Conservation (phyloP, 2,329 filamentous ascomycete species). For the Blastomyces parvus region DNA sequence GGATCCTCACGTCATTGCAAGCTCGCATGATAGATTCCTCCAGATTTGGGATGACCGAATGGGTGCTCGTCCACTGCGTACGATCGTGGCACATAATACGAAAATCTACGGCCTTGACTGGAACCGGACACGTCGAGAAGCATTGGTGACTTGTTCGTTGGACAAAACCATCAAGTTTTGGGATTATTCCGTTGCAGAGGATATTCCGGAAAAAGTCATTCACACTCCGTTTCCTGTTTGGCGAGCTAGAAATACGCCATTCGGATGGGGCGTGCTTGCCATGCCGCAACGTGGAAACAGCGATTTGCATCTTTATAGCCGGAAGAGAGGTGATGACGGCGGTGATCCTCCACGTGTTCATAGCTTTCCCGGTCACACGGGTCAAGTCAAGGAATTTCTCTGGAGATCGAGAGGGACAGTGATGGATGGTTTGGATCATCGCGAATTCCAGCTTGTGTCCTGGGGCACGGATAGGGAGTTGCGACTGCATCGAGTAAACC, state of each 20-base stretch:
- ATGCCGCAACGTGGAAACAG: conserved; percentile 89
- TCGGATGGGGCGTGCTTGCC: conserved; percentile 72
- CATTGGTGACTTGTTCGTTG: conserved; percentile 76
- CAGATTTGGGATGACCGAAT: conserved; percentile 86
- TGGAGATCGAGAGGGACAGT: conserved; percentile 70
- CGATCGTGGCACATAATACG: conserved; percentile 77
- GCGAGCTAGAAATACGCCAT: conserved; percentile 84
- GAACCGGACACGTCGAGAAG: conserved; percentile 66
- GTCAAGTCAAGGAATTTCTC: conserved; percentile 77
- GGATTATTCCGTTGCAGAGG: conserved; percentile 60
- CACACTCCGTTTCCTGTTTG: conserved; percentile 78
- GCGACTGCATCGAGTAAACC: conserved; percentile 63
- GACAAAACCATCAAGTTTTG: conserved; percentile 91
- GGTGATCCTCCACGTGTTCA: conserved; percentile 38
- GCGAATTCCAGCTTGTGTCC: conserved; percentile 86
- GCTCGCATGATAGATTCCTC: conserved; percentile 77
- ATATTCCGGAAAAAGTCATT: conserved; percentile 66
- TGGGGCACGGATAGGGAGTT: conserved; percentile 84
- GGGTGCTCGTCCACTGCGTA: conserved; percentile 65
- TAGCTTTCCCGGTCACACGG: conserved; percentile 47
- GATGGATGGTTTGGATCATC: conserved; percentile 62
- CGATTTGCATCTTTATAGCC: conserved; percentile 74
- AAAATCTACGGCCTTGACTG: conserved; percentile 96
- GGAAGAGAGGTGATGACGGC: conserved; percentile 29
- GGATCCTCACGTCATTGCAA: conserved; percentile 76